Evolutionary conservation across 495 filamentous ascomycete genomes (phyloP).

Genomic region (Aspergillus campestris): DNA sequence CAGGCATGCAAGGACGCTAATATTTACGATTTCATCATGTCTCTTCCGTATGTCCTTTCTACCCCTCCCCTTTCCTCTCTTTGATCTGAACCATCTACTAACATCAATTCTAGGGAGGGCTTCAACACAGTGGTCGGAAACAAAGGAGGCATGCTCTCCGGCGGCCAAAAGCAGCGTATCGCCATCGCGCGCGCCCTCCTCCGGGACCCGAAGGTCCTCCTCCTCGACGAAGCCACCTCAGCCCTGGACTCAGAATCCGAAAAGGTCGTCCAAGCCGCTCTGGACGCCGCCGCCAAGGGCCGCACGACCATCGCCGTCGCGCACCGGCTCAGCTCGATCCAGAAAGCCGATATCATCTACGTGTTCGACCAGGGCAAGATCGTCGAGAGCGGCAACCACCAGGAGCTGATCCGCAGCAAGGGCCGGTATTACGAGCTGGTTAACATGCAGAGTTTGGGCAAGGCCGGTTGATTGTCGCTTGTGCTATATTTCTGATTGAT

Average conservation of each 20-base stretch:
- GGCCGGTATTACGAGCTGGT: conserved; percentile 73
- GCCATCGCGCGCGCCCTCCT: conserved; percentile 68
- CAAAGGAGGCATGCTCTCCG: conserved; percentile 70
- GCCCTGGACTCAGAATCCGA: conserved; percentile 76
- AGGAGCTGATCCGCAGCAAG: conserved; percentile 53
- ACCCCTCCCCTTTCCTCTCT: background rate
- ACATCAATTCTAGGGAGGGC: conserved; percentile 48
- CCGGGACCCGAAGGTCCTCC: conserved; percentile 59
- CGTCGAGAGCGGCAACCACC: conserved; percentile 65
- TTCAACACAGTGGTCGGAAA: conserved; percentile 68
- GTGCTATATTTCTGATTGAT: conserved; percentile 1
- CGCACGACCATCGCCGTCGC: conserved; percentile 75
- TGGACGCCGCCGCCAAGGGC: conserved; percentile 65
- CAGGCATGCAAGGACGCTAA: conserved; percentile 81
- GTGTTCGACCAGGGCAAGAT: conserved; percentile 72
- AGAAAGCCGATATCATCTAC: conserved; percentile 77
- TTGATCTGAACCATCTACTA: conserved; percentile 11
- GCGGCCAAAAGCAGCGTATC: conserved; percentile 79
- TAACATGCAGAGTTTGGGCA: conserved; percentile 69
- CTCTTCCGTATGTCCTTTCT: conserved; percentile 40
- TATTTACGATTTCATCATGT: conserved; percentile 85
- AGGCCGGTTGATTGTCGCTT: conserved; percentile 27
- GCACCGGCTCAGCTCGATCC: conserved; percentile 69
- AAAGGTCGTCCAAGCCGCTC: conserved; percentile 72
- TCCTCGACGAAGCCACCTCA: conserved; percentile 78